These are phyloP conservation scores for Arxiozyma slooffiae DNA, from an alignment of 1,139 yeast genomes.

Conservation along the genomic window DNA sequence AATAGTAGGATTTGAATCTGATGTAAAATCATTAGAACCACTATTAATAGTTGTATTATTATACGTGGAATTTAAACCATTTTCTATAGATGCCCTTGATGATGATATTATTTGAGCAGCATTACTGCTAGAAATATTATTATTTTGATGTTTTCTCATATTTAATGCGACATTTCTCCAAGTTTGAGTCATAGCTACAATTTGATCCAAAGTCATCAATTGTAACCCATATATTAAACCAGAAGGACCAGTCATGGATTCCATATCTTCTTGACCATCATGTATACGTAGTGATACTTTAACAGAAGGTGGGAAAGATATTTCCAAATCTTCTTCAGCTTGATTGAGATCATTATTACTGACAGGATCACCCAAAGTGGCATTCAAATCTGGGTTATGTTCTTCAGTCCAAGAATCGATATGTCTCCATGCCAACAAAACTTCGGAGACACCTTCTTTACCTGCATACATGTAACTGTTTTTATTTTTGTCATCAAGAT, in stretches of 20 bases:
- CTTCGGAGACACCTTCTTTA: constrained; percentile 51
- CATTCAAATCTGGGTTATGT: constrained; percentile 46
- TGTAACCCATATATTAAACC: constrained; percentile 58
- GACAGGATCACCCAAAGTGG: constrained; percentile 53
- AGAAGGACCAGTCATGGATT: constrained; percentile 41
- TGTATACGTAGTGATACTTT: constrained; percentile 51
- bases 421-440: constrained; percentile 59
- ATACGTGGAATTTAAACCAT: constrained; percentile 1
- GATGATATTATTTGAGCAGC: neutral
- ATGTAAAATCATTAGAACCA: constrained; percentile 2
- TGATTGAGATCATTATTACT: constrained; percentile 51
- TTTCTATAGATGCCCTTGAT: constrained; percentile 4
- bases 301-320: constrained; percentile 51
- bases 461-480: constrained; percentile 11
- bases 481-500: constrained; percentile 13
- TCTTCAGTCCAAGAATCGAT: constrained; percentile 52
- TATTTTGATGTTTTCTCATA: constrained; percentile 29
- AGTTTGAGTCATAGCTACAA: constrained; percentile 51
- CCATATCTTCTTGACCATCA: constrained; percentile 57
- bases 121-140: no score
- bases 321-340: constrained; percentile 54
- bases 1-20: constrained; percentile 1
- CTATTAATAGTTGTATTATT: constrained; percentile 1
- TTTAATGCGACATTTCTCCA: constrained; percentile 58
- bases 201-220: constrained; percentile 55